Evolutionary conservation across 2,329 filamentous ascomycete species (phyloP), one percentile per base, ranked within the genome.

Genomic region (Epichloe festucae): DNA sequence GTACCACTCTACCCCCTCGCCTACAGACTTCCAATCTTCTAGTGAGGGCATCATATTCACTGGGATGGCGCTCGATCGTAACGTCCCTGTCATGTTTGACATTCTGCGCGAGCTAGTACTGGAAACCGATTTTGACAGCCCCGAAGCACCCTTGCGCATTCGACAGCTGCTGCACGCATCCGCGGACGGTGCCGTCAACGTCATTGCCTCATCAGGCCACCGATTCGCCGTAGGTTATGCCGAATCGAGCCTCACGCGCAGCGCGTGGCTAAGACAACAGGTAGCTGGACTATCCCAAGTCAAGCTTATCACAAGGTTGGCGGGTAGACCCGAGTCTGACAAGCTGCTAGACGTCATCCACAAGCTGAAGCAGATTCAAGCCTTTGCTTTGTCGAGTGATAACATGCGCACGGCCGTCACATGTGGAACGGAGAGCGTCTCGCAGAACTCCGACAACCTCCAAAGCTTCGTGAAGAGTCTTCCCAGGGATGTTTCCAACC

Each of bases 231-330:
- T 88, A 59, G 83, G 84, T 46, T 89, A 85, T 60, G 89, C 93
- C 0, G 85, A 94, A 63, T 84, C 91, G 27, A 82, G 84, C 2
- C 73, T 97, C 43, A 87, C 86, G 1, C 76, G 78, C 15, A 79
- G 82, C 53, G 84, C 84, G 2, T 83, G 81, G 66, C 70, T 90
- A 41, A 79, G 79, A 56, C 89, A 97, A 70, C 87, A 95, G 67
- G 84, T 90, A n/a, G 79, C 81, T 49, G 93, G 93, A n/a, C 73
- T 98, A 51, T 85, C 88, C 0, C 93, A 98, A 65, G 81, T 97
- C 48, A 87, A 93, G 67, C 76, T 94, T 38, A 85, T 89, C 35
- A 87, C 88, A 0, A 80, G 81, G 19, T 75, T 98, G 12, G 89
- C 89, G 15, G 83, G 82, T 34, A 79, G 88, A 44, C 77, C 79